These are phyloP conservation scores for Nannizzia gypsea DNA, from an alignment of 2,329 filamentous ascomycete genomes.

Conservation along the genomic window DNA sequence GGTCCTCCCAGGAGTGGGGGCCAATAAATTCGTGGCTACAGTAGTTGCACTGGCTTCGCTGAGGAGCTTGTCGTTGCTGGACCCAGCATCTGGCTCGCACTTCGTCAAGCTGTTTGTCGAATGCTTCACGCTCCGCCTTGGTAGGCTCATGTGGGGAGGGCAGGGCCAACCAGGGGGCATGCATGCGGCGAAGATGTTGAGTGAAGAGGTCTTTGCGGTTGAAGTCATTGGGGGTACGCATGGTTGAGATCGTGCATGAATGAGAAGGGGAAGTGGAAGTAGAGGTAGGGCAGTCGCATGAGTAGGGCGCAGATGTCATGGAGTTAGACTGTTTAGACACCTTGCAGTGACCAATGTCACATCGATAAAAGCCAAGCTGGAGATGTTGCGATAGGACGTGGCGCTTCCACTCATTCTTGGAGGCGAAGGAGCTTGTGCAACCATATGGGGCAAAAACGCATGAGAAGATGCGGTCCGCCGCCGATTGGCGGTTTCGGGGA, in stretches of 20 bases:
- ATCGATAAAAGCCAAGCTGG: constrained; percentile 61
- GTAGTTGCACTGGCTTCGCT: constrained; percentile 46
- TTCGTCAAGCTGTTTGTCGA: constrained; percentile 44
- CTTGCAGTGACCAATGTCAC: constrained; percentile 51
- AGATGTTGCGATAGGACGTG: constrained; percentile 75
- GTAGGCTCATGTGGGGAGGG: constrained; percentile 20
- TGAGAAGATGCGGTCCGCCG: constrained; percentile 39
- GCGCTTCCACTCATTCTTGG: constrained; percentile 93
- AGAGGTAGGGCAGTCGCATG: constrained; percentile 15
- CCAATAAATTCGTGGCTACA: constrained; percentile 54
- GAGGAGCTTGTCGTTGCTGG: constrained; percentile 51
- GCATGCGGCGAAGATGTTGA: constrained; percentile 80
- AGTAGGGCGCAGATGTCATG: constrained; percentile 16
- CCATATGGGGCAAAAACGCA: constrained; percentile 72
- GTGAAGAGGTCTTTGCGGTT: constrained; percentile 88
- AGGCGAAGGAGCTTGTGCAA: constrained; percentile 59
- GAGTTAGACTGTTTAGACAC: constrained; percentile 19
- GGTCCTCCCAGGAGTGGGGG: constrained; percentile 57
- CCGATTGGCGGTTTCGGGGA: constrained; percentile 5
- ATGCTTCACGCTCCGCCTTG: constrained; percentile 24
- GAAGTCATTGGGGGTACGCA: constrained; percentile 51
- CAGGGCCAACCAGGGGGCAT: constrained; percentile 43
- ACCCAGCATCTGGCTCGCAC: constrained; percentile 50
- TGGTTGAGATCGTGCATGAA: constrained; percentile 1
- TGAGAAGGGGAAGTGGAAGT: constrained; percentile 6